Conservation (phyloP, 352 stramenopile genomes). For the Globisporangium radiosum region DNA sequence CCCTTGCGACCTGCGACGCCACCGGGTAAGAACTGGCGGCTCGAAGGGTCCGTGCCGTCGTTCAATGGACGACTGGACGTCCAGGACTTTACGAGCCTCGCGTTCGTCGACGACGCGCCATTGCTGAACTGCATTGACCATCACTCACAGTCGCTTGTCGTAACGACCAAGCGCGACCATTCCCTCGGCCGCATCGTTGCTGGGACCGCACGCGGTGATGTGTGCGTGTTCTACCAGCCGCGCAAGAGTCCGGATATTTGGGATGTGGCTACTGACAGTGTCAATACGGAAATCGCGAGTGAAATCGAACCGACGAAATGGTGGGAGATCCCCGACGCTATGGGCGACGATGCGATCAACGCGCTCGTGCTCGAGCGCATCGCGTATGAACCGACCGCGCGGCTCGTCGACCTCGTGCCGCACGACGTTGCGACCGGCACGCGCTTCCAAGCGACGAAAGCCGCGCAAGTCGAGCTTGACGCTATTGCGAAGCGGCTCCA, state of each 20-base stretch:
- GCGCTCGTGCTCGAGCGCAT: slow-evolving; percentile 57
- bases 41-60: slow-evolving; percentile 66
- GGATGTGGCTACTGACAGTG: neutral
- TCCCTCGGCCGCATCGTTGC: slow-evolving; percentile 53
- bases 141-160: slow-evolving; percentile 30
- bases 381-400: slow-evolving; percentile 43
- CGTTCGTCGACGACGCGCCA: slow-evolving; percentile 65
- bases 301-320: slow-evolving; percentile 48
- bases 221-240: slow-evolving; percentile 67
- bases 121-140: slow-evolving; percentile 57
- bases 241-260: slow-evolving; percentile 25
- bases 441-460: slow-evolving; percentile 53
- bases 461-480: slow-evolving; percentile 51
- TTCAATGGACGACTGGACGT: slow-evolving; percentile 61
- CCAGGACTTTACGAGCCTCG: slow-evolving; percentile 62
- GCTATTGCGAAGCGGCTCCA: slow-evolving; percentile 38
- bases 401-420: slow-evolving; percentile 54
- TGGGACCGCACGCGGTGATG: slow-evolving; percentile 53
- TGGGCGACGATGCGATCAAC: slow-evolving; percentile 55
- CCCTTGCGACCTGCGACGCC: slow-evolving; percentile 41
- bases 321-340: slow-evolving; percentile 70
- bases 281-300: neutral
- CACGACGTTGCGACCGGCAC: slow-evolving; percentile 60
- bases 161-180: slow-evolving; percentile 40
- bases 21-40: slow-evolving; percentile 62